Conservation (phyloP, 352 stramenopile species). For the Phytophthora tentaculata region DNA sequence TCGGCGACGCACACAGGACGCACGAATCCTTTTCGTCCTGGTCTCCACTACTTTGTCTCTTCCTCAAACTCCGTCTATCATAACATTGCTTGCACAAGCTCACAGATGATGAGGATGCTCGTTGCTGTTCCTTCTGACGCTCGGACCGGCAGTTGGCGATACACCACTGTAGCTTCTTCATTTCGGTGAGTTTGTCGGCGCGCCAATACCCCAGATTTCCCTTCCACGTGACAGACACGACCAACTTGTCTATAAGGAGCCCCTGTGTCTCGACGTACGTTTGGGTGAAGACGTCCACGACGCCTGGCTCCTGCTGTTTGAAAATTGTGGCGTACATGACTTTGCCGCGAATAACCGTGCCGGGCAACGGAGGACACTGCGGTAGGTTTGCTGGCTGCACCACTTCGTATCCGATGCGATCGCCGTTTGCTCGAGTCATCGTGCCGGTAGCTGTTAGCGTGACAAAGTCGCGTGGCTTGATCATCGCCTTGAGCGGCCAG, state of each 20-base stretch:
- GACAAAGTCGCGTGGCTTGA: conserved; percentile 42
- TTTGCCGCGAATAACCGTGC: conserved; percentile 20
- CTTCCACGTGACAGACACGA: conserved; percentile 15
- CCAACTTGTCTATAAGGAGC: conserved; percentile 21
- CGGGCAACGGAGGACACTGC: conserved; percentile 26
- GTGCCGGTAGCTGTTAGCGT: conserved; percentile 34
- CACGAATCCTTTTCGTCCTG: conserved; percentile 7
- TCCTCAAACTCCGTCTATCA: conserved; percentile 14
- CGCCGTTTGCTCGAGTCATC: conserved; percentile 35
- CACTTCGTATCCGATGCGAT: conserved; percentile 49
- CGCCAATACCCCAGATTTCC: conserved; percentile 15
- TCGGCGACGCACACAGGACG: conserved; percentile 19
- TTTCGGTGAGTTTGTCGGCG: conserved; percentile 18
- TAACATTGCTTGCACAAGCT: conserved; percentile 17
- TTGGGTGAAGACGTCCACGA: conserved; percentile 27
- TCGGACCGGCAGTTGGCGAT: conserved; percentile 17
- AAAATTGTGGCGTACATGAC: conserved; percentile 28
- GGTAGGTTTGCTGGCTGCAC: conserved; percentile 45
- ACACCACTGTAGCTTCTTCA: conserved; percentile 38
- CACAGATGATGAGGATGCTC: conserved; percentile 13
- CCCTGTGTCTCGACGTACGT: conserved; percentile 28
- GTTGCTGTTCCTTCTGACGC: conserved; percentile 25
- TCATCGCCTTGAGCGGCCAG: conserved; percentile 27
- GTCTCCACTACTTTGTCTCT: neutral
- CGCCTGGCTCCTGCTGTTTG: conserved; percentile 27